A percentile compares a stretch with the other conserved stretches of the same genome.
phyloP scores from a whole-genome alignment of 192 early-diverging fungal species.

The Ramicandelaber brevisporus region DNA sequence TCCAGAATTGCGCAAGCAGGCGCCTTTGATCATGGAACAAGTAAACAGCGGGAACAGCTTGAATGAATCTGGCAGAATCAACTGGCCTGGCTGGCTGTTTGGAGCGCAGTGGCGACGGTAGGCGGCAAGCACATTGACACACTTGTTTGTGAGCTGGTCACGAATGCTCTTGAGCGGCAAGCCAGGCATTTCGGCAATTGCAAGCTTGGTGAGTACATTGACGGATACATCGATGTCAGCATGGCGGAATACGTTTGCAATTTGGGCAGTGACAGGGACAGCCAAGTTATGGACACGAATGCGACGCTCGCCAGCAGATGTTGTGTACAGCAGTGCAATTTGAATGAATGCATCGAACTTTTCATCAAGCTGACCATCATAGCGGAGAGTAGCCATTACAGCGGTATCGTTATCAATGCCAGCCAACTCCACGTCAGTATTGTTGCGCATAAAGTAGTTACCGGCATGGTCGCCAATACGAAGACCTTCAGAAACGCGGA shows the following conservation, averaged over 20 bases:
- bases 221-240: conserved; percentile 83
- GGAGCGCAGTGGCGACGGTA: conserved; percentile 84
- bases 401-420: conserved; percentile 68
- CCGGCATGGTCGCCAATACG: conserved; percentile 70
- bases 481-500: conserved; percentile 77
- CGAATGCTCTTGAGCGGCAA: conserved; percentile 45
- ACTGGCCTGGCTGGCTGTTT: conserved; percentile 67
- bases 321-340: conserved; percentile 85
- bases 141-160: conserved; percentile 60
- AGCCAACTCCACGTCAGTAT: conserved; percentile 76
- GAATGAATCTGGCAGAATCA: conserved; percentile 89
- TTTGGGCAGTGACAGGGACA: conserved; percentile 38
- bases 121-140: conserved; percentile 65
- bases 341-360: conserved; percentile 66
- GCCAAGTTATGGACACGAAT: conserved; percentile 81
- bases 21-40: conserved; percentile 59
- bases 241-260: conserved; percentile 66
- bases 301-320: conserved; percentile 56
- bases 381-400: conserved; percentile 51
- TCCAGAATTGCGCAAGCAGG: conserved; percentile 29
- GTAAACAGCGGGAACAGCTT: conserved; percentile 79
- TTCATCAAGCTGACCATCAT: conserved; percentile 78
- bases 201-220: conserved; percentile 61
- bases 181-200: conserved; percentile 40
- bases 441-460: conserved; percentile 80